Evolutionary conservation across 768 basidiomycete genomes (phyloP).

Genomic region (Lyophyllum atratum): DNA sequence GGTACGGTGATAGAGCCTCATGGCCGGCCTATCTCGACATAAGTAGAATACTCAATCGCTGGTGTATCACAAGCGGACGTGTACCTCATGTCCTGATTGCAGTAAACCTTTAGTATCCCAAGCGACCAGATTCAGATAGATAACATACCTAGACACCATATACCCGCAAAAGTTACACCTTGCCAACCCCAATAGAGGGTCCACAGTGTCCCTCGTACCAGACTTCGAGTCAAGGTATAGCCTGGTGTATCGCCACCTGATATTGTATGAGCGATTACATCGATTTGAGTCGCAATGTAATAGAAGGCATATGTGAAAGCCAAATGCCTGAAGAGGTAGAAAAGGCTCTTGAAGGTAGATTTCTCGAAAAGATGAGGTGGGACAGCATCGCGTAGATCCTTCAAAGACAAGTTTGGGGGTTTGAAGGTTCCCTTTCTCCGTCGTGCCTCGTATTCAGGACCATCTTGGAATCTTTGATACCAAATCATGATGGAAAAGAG

Average conservation of each 20-base stretch:
- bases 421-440: conserved; percentile 37
- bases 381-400: conserved; percentile 48
- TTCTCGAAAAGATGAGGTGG: conserved; percentile 48
- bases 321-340: conserved; percentile 46
- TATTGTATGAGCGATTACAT: conserved; percentile 9
- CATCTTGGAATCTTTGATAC: conserved; percentile 46
- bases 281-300: conserved; percentile 38
- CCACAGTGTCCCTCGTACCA: conserved; percentile 38
- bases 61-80: neutral
- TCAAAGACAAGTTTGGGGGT: conserved; percentile 43
- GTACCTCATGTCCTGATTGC: conserved; percentile 45
- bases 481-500: conserved; percentile 31
- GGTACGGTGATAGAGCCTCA: conserved; percentile 43
- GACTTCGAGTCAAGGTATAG: conserved; percentile 10
- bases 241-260: conserved; percentile 7
- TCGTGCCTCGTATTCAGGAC: conserved; percentile 52
- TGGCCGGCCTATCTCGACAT: conserved; percentile 48
- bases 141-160: conserved; percentile 44
- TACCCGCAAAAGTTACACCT: conserved; percentile 43
- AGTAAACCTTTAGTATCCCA: neutral
- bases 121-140: neutral
- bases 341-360: conserved; percentile 43
- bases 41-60: neutral
- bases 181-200: conserved; percentile 53
- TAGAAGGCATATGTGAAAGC: conserved; percentile 39